Evolutionary conservation across 2,329 filamentous ascomycete genomes (phyloP).

Genomic region (Aureobasidium musti): DNA sequence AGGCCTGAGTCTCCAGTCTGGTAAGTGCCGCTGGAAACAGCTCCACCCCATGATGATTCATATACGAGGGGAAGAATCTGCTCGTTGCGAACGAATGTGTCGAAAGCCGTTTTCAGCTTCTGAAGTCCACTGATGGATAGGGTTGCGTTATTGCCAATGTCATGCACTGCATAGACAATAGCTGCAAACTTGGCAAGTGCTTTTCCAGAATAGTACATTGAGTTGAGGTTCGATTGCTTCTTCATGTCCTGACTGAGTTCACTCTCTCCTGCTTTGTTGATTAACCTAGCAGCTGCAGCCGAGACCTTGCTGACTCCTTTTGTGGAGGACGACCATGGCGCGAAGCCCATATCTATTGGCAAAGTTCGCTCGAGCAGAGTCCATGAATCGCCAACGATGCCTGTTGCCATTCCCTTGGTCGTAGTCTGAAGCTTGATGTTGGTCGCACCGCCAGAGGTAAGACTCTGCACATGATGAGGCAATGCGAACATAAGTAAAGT

Average conservation of each 20-base stretch:
- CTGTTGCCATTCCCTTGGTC: conserved; percentile 79
- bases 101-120: conserved; percentile 52
- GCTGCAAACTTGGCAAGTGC: conserved; percentile 48
- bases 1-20: conserved; percentile 69
- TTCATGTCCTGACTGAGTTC: conserved; percentile 77
- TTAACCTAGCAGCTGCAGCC: conserved; percentile 48
- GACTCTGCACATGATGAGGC: conserved; percentile 80
- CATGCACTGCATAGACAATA: conserved; percentile 50
- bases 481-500: conserved; percentile 81
- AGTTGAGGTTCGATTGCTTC: conserved; percentile 72
- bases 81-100: conserved; percentile 49
- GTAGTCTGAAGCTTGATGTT: conserved; percentile 70
- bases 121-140: conserved; percentile 53
- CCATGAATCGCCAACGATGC: conserved; percentile 72
- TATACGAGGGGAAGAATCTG: conserved; percentile 56
- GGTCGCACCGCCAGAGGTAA: conserved; percentile 60
- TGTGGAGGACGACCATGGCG: conserved; percentile 67
- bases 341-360: conserved; percentile 72
- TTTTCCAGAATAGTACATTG: conserved; percentile 90
- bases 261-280: conserved; percentile 60
- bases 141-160: conserved; percentile 60
- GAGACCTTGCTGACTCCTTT: conserved; percentile 47
- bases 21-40: conserved; percentile 77
- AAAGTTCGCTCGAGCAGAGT: conserved; percentile 74
- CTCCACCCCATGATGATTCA: conserved; percentile 69